Evolutionary conservation across 129 eudicot species (phyloP).

Genomic region (Solidago caesia): DNA sequence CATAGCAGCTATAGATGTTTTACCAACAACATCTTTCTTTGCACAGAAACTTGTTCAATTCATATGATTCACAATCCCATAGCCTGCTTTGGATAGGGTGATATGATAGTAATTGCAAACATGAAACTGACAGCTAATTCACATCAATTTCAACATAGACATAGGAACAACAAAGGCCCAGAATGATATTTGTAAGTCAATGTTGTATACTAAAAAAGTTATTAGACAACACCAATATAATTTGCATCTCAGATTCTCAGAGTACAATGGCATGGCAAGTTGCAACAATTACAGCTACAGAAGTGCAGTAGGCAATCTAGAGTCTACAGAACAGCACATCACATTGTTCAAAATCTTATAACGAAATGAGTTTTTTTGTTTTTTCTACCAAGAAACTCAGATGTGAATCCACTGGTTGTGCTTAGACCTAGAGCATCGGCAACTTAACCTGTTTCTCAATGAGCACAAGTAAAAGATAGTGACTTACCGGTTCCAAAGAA

Average conservation of each 20-base stretch:
- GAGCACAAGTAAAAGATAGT: background rate
- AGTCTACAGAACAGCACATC: background rate
- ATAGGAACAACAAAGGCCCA: background rate
- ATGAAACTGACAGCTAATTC: background rate
- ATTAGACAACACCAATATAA: background rate
- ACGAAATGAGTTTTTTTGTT: background rate
- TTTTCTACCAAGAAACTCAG: background rate
- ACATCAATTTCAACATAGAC: background rate
- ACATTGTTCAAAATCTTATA: conserved; percentile 1
- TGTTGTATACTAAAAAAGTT: conserved; percentile 1
- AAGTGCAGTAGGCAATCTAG: conserved; percentile 12
- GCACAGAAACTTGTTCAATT: conserved; percentile 2
- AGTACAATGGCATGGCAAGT: conserved; percentile 18
- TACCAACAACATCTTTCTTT: conserved; percentile 10
- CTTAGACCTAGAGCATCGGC: background rate
- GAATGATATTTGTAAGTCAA: background rate
- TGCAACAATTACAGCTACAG: conserved; percentile 9
- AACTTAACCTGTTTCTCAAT: background rate
- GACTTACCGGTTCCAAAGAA: conserved; percentile 86
- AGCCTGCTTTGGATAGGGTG: conserved; percentile 6
- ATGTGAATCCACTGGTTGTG: background rate
- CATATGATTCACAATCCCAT: background rate
- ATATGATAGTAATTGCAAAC: background rate
- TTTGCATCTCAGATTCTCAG: background rate
- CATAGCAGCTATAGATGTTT: background rate